These are phyloP conservation scores for Solanum phureja DNA, from an alignment of 257 asterid genomes.

Conservation along the genomic window DNA sequence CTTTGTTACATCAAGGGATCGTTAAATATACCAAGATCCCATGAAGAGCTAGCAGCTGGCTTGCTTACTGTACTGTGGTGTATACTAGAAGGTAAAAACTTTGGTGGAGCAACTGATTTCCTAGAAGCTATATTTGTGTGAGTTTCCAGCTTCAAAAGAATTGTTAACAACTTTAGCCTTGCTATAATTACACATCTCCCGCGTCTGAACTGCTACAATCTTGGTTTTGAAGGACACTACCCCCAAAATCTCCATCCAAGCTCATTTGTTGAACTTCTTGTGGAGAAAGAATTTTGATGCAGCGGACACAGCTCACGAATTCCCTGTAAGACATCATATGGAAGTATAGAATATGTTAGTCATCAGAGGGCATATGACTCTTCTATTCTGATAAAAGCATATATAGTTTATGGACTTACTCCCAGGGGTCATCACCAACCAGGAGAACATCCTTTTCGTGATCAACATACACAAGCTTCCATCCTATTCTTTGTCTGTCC, in stretches of 20 bases:
- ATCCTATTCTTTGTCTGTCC: slow-evolving; percentile 77
- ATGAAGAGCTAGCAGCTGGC: background rate
- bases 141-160: slow-evolving; percentile 1
- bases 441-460: slow-evolving; percentile 38
- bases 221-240: slow-evolving; percentile 44
- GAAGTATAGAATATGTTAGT: background rate
- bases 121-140: background rate
- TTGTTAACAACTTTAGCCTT: background rate
- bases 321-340: slow-evolving; percentile 43
- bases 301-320: slow-evolving; percentile 77
- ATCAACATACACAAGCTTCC: slow-evolving; percentile 94
- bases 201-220: slow-evolving; percentile 93
- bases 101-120: background rate
- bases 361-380: background rate
- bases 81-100: background rate
- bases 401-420: slow-evolving; percentile 19
- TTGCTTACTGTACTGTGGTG: background rate
- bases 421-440: slow-evolving; percentile 53
- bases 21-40: slow-evolving; percentile 1
- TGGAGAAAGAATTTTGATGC: slow-evolving; percentile 89
- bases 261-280: slow-evolving; percentile 96
- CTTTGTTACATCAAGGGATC: background rate
- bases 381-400: background rate
- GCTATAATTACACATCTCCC: slow-evolving; percentile 37
- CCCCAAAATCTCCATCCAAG: slow-evolving; percentile 85